Base-by-base conservation (phyloP, 441 rosid genomes). In the Capsella rubella region DNA sequence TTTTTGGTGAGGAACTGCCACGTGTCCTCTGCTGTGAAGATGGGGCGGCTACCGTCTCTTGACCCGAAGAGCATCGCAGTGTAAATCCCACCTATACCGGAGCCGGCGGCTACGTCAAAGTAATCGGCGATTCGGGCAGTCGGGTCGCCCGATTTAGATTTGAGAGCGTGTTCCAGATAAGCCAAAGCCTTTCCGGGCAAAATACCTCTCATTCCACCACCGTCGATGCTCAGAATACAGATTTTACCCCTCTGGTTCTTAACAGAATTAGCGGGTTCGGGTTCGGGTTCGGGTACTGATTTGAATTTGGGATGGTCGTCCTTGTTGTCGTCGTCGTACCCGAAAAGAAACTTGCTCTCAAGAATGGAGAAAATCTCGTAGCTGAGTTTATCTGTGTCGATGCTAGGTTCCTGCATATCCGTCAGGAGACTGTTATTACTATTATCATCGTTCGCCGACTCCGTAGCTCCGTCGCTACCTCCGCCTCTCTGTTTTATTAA, bases 331-430 rank as follows among this genome's bases (percentile, higher is more conserved):
- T 91, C 96, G 14, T 85, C 93, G 76, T 94, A 94, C 29, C 97
- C 99, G 67, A 90, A 94, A 34, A 94, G 89, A 60, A 92, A 92
- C 60, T 94, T 94, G 81, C 91, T 90, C 53, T 94, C 99, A 15
- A 94, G 89, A 57, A 94, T 90, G 5, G 99, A 94, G 79, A 94
- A 94, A 67, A 94, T 92, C 77, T 94, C 99, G 81, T 94, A 94
- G 78, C 99, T 94, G 70, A 94, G 88, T 69, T 94, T 94, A 74
- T 94, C 97, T 0, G 97, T 88, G 52, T 94, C 99, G 61, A 94
- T 84, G 83, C 97, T 92, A 28, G 97, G 99, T 72, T 92, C 99
- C 59, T 94, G 92, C 91, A 87, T 86, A 8, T 37, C 61, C 47
- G 11, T 78, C 45, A 82, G 74, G 31, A 83, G 71, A 50, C 71